These are phyloP conservation scores for Stramenopiles sp. DNA, from an alignment of 352 stramenopile species.

Conservation along the genomic window DNA sequence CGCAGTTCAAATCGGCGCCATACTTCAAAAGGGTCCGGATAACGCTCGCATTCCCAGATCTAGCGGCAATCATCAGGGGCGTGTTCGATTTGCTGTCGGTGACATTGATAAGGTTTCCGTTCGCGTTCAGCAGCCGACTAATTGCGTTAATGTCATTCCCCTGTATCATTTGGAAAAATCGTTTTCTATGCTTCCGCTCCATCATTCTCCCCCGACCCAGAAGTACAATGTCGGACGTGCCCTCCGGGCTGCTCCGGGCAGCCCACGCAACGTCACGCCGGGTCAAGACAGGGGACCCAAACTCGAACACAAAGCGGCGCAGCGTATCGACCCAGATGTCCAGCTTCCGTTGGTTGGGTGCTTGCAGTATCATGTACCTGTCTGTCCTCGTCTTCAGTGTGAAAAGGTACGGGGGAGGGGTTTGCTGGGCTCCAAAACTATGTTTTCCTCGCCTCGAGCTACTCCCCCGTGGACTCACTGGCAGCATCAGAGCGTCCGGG, in stretches of 20 bases:
- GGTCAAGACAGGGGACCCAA: background rate
- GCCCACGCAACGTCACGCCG: background rate
- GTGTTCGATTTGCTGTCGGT: conserved; percentile 22
- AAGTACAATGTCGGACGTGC: background rate
- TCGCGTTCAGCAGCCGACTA: background rate
- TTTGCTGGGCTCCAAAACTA: background rate
- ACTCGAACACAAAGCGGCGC: background rate
- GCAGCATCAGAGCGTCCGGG: background rate
- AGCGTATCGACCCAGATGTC: background rate
- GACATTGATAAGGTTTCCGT: background rate
- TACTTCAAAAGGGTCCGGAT: conserved; percentile 20
- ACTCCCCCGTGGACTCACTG: background rate
- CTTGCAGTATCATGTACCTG: background rate
- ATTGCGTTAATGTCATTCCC: background rate
- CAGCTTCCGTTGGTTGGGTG: background rate
- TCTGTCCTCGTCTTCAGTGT: background rate
- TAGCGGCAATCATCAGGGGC: conserved; percentile 25
- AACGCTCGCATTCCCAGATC: conserved; percentile 13
- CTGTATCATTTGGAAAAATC: background rate
- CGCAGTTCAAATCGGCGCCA: conserved; percentile 16
- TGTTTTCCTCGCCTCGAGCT: background rate
- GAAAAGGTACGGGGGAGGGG: background rate
- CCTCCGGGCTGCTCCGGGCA: background rate
- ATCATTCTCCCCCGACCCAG: background rate
- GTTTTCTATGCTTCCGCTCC: background rate